Evolutionary conservation across 192 early-diverging fungal species (phyloP), one percentile per base, ranked within the genome.

Genomic region (Podila verticillata): DNA sequence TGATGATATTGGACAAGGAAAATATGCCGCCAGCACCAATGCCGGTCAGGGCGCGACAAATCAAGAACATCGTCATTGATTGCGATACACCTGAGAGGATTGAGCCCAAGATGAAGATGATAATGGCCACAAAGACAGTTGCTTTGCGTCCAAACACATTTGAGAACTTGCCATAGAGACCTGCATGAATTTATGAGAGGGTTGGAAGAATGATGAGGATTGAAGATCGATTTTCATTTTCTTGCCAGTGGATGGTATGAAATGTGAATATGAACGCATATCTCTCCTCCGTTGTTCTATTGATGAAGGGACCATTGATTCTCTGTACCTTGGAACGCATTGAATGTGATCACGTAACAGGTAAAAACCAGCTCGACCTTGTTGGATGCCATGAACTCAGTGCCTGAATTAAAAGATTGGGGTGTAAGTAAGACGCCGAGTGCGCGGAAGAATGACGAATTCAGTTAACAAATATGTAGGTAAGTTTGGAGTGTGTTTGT

Each of bases 1-100:
- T 87, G 47, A 96, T 91, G 35, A 96, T 89, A 58, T 96, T 89
- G 32, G 92, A 88, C 67, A 92, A 66, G 9, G 91, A 82, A 72
- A 93, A 88, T 51, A 96, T 89, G 2, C 93, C 90, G n/a, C 92
- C 93, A 58, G 72, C 82, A 30, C 82, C 82, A 49, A 81, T 81
- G 31, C 82, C 82, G 3, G 73, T 68, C 17, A 84, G 19, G 19
- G 72, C 77, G 31, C 82, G 82, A 30, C 69, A 73, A 29, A 60
- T 72, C 30, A 80, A 32, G 47, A 84, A 80, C 77, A 73, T 77
- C 57, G 73, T 75, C 78, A 84, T 84, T 15, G 44, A 48, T 39
- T 36, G 56, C 2, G 70, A 67, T 4, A 32, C 54, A 24, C 82
- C 82, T 1, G 79, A 84, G 39, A 84, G 81, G 2, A 84, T 48